Evolutionary conservation across 2,329 filamentous ascomycete genomes (phyloP), one percentile per base, ranked within the genome.

Genomic region (Pseudopyricularia javanii): DNA sequence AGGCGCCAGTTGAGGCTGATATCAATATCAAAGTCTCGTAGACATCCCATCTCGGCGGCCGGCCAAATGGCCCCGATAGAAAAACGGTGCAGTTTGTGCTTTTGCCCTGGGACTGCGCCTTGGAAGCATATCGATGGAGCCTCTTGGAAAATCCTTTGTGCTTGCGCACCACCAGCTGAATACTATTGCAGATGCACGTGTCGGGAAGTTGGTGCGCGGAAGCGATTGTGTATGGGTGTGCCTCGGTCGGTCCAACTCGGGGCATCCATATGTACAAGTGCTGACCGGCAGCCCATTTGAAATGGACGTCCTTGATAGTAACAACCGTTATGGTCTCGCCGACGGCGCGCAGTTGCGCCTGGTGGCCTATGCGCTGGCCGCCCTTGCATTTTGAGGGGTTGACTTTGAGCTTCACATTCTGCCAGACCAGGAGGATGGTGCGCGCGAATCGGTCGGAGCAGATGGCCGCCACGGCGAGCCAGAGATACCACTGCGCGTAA

Each of bases 151-250:
- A 82, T 5, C 79, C 79, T 8, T 61, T 62, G 58, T 82, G 79
- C 6, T 74, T 70, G 7, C 78, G 70, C 17, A 83, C 67, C 2
- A 82, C 74, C 3, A 83, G 70, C 61, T 82, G 78, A 45, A 83
- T 70, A 59, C 75, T 79, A 62, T 80, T 78, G 67, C 78, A 80
- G 43, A 74, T 72, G 56, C 76, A 79, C 1, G 72, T 71, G 26
- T 70, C 74, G 1, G 72, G 68, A 11, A 74, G 62, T 48, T 69
- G 70, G 59, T 76, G 74, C 1, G 78, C 73, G 17, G 72, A 74
- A n/a, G 79, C 78, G 40, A 83, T 78, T 4, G 79, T 83, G 62
- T 81, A 83, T 0, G 79, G 79, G 55, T 83, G 79, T 0, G 76
- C 72, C 58, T 83, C 79, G 5, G 79, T 60, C 1, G 70, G 66